Conservation (phyloP, 176 grass and related monocot genomes). For the Avena sativa region DNA sequence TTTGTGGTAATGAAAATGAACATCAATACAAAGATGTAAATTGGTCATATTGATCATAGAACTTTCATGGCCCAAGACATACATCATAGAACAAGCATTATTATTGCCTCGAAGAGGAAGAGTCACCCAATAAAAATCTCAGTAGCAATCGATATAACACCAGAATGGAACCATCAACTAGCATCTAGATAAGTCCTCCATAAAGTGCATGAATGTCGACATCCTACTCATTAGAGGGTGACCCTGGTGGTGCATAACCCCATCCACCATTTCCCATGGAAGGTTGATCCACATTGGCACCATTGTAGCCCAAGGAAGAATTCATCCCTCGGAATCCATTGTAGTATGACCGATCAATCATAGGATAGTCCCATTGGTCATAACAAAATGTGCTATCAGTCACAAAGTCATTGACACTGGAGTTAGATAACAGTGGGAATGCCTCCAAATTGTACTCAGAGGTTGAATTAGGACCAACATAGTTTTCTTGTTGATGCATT, state of each 20-base stretch:
- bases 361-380: not conserved
- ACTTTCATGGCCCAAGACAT: not conserved
- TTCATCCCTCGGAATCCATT: not conserved
- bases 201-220: not conserved
- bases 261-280: slow-evolving; percentile 21
- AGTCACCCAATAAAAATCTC: not conserved
- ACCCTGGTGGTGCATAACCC: not conserved
- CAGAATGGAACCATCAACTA: not conserved
- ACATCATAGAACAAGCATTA: not conserved
- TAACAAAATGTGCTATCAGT: not conserved
- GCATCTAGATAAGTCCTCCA: not conserved
- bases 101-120: too few relatives aligned
- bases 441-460: not conserved
- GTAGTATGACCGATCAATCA: not conserved
- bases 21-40: not conserved
- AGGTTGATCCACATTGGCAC: not conserved
- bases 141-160: not conserved
- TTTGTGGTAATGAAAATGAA: not conserved
- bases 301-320: not conserved
- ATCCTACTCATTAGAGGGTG: not conserved
- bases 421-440: not conserved
- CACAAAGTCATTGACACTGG: not conserved
- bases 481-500: not conserved
- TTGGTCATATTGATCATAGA: not conserved
- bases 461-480: not conserved